Evolutionary conservation across 2,329 filamentous ascomycete genomes (phyloP), one percentile per base, ranked within the genome.

Genomic region (Colletotrichum sp.): DNA sequence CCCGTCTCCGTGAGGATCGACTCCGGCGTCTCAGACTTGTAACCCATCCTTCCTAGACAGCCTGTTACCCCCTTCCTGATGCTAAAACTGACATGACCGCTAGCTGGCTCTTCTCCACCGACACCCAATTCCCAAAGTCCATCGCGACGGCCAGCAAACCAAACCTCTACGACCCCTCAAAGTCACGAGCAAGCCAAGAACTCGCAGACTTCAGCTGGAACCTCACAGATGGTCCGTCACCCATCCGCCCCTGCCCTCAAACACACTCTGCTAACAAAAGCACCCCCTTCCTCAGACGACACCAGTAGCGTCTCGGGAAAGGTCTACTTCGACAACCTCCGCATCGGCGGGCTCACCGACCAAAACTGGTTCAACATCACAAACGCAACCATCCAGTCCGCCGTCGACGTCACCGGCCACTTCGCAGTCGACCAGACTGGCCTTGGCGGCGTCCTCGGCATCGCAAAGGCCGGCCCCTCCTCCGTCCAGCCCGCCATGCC

Each of bases 391-490:
- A 85, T 92, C 63, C 88, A 91, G 80, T 88, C 88, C 6, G 90
- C 90, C 4, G 80, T 84, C 24, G 79, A 80, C 4, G 85, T 89
- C 15, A 86, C 86, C n/a, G 75, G 82, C 26, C 85, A 85, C 32
- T 86, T 88, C 70, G 88, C 90, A 71, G 72, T 81, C 4, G 86
- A 86, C 68, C 44, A 52, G 44, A 79, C 82, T 13, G 81, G 82
- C 49, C 83, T 90, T 79, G 89, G 86, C 5, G 90, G 90, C 62
- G 85, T 92, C 32, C 81, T 91, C 76, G 90, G 90, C 21, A 84
- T 92, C 13, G 88, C 88, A 64, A 88, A 89, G 80, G 84, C 82
- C 28, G 84, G 87, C 32, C 81, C 86, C 24, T 88, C 86, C 78
- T 87, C 87, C 64, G 85, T 88, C 18, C 76, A 79, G 8, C 89